phyloP scores from a whole-genome alignment of 768 basidiomycete genomes.

The Amanita pallidorosea region DNA sequence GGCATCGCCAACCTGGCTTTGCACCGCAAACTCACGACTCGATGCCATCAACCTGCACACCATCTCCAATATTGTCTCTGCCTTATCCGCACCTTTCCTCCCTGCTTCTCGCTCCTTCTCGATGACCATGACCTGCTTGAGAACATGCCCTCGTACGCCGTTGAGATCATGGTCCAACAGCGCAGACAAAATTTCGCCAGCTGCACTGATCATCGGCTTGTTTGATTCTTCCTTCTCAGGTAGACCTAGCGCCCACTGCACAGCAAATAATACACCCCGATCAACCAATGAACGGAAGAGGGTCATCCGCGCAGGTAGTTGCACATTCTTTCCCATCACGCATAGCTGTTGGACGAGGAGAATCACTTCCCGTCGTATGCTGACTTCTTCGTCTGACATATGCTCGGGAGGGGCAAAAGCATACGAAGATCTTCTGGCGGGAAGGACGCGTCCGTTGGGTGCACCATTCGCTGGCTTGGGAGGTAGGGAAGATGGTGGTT shows the following conservation, averaged over 20 bases:
- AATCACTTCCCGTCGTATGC: constrained; percentile 65
- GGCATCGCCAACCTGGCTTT: constrained; percentile 86
- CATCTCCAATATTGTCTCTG: constrained; percentile 66
- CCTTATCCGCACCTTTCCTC: constrained; percentile 48
- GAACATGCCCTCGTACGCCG: constrained; percentile 74
- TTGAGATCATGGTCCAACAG: constrained; percentile 87
- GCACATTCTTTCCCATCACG: constrained; percentile 94
- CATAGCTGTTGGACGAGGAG: constrained; percentile 86
- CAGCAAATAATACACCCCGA: constrained; percentile 78
- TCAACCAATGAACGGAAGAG: constrained; percentile 86
- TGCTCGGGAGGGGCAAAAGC: constrained; percentile 49
- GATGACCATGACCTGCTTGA: constrained; percentile 70
- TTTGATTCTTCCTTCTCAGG: constrained; percentile 41
- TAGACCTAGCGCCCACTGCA: constrained; percentile 84
- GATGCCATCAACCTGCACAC: constrained; percentile 69
- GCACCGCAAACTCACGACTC: constrained; percentile 76
- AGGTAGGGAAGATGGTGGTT: constrained; percentile 11
- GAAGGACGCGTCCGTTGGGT: constrained; percentile 5
- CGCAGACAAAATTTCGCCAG: constrained; percentile 75
- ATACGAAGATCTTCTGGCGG: constrained; percentile 23
- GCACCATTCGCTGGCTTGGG: constrained; percentile 21
- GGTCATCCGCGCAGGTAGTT: constrained; percentile 73
- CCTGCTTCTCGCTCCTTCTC: constrained; percentile 50
- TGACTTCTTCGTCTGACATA: constrained; percentile 42
- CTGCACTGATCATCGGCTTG: constrained; percentile 63